Base-by-base conservation (phyloP, 1,284 basidiomycete species). In the Baeospora myosura region DNA sequence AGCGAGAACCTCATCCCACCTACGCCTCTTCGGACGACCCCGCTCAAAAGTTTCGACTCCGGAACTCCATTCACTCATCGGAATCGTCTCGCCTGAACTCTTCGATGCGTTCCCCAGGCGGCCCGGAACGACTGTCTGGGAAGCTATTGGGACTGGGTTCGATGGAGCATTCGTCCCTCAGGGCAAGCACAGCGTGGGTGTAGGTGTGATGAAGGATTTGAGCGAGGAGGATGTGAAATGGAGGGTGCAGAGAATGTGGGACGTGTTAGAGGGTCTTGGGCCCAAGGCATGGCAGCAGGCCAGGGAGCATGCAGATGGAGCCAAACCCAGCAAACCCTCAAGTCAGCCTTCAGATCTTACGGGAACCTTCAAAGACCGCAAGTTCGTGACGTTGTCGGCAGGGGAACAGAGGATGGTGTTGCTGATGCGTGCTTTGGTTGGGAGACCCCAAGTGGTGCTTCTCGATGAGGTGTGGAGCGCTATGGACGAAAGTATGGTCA, bases 401-500 rank as follows among this genome's bases (percentile, higher is more conserved):
- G 81, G 82, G 0, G 84, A 87, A 57, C 91, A 94, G 62, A 74
- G 79, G 28, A 61, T 93, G 24, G 76, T 89, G 10, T 64, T 96
- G 22, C 70, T 96, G 37, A 80, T 94, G 70, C 77, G 93, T 8
- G 88, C 92, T 12, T 65, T 95, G 22, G 88, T 93, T 0, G 73
- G 71, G 35, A 68, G 60, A 29, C 76, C 88, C 1, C 72, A 71
- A 32, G 54, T 97, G 26, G 67, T 96, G 7, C 68, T 96, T 8
- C 64, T 96, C 26, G 93, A 97, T 55, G 93, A 97, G 58, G 87
- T 84, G 8, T 91, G 88, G 74, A 80, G 86, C 22, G 92, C 91
- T 22, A 92, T 96, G 87, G 85, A 88, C 53, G 80, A 80, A 42
- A 63, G 60, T 6, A 88, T 89, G 75, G 76, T 93, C 36, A 62